Percentiles rank a stretch among this genome's conserved stretches.
Evolutionary conservation across 192 early-diverging fungal genomes (phyloP).

Genomic region (Backusella westeae): DNA sequence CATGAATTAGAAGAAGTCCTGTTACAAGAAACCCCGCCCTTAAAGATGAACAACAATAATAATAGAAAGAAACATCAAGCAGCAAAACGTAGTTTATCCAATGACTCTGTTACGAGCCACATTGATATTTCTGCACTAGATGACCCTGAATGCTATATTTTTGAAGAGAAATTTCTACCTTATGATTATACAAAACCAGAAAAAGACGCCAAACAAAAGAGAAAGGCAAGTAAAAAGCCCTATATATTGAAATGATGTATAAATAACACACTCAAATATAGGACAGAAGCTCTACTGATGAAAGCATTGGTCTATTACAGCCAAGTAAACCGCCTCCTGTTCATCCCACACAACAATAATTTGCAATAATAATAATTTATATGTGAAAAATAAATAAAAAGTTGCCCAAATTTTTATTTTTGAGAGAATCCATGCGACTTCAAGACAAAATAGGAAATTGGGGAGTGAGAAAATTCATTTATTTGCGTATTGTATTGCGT

Average conservation of each 20-base stretch:
- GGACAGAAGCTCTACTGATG: constrained; percentile 5
- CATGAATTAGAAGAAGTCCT: constrained; percentile 97
- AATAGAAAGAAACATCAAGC: constrained; percentile 33
- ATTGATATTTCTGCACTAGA: constrained; percentile 18
- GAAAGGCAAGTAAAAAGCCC: neutral
- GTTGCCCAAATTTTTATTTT: neutral
- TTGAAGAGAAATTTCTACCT: constrained; percentile 78
- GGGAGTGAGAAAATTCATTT: neutral
- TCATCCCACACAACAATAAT: neutral
- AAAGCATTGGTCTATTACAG: neutral
- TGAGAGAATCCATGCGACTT: neutral
- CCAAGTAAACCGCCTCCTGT: neutral
- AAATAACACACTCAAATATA: neutral
- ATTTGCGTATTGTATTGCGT: neutral
- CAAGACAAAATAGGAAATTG: neutral
- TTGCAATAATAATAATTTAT: neutral
- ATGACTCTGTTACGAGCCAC: constrained; percentile 31
- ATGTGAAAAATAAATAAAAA: neutral
- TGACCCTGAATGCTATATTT: constrained; percentile 60
- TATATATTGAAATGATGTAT: neutral
- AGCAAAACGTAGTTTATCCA: constrained; percentile 25
- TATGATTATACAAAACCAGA: constrained; percentile 71
- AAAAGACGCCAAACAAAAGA: constrained; percentile 10
- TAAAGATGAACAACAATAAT: constrained; percentile 65
- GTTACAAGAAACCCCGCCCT: constrained; percentile 90